Conservation (phyloP, 805 yeast genomes). For the Komagataella populi region DNA sequence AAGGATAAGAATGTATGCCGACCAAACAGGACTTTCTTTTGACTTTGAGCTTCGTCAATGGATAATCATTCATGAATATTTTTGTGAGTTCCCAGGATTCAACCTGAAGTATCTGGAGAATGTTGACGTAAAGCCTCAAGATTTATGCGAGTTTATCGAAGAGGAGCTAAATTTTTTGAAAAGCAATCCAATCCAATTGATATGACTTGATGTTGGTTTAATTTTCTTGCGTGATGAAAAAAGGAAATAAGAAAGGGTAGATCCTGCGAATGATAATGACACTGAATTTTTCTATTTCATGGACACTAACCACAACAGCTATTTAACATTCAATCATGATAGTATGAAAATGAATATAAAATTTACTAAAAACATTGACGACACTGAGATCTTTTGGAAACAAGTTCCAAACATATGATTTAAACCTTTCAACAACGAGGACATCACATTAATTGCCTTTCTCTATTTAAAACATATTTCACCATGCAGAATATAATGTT, state of each 20-base stretch:
- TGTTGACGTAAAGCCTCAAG: constrained; percentile 16
- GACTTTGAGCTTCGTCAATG: constrained; percentile 53
- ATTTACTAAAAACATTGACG: not conserved
- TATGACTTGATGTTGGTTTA: constrained; percentile 2
- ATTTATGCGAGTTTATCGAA: constrained; percentile 36
- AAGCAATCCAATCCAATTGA: constrained; percentile 4
- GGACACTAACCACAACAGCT: not conserved
- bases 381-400: not conserved
- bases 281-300: too few species aligned
- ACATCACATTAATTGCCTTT: not conserved
- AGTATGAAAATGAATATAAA: not conserved
- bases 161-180: constrained; percentile 32
- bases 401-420: not conserved
- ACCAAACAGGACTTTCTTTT: constrained; percentile 18
- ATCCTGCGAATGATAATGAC: not conserved
- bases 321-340: too few species aligned
- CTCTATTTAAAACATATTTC: not conserved
- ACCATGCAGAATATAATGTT: not conserved
- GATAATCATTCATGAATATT: constrained; percentile 30
- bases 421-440: not conserved
- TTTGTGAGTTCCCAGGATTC: constrained; percentile 12
- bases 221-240: not conserved
- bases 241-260: not conserved
- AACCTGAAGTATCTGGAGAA: constrained; percentile 11
- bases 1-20: constrained; percentile 15